phyloP scores from a whole-genome alignment of 176 grass and related monocot species.

The Saccharum officinarum region DNA sequence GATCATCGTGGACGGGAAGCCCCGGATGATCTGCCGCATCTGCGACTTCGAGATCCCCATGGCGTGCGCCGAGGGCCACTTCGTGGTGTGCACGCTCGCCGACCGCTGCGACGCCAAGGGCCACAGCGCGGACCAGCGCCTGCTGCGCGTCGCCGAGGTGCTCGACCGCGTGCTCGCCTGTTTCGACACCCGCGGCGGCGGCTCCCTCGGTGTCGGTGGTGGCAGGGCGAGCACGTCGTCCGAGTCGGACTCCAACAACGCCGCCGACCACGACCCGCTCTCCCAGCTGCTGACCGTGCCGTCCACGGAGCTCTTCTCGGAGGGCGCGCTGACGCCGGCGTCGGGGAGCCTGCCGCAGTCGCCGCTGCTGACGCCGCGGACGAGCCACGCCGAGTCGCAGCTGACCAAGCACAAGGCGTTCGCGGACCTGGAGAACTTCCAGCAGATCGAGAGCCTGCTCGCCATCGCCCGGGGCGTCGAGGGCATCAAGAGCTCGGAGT shows the following conservation, averaged over 20 bases:
- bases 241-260: neutral
- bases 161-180: slow-evolving; percentile 72
- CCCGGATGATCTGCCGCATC: slow-evolving; percentile 90
- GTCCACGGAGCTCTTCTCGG: slow-evolving; percentile 55
- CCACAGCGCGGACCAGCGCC: slow-evolving; percentile 64
- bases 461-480: slow-evolving; percentile 64
- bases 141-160: slow-evolving; percentile 67
- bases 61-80: slow-evolving; percentile 66
- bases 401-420: slow-evolving; percentile 66
- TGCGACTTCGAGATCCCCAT: slow-evolving; percentile 97
- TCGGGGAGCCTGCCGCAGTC: slow-evolving; percentile 69
- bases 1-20: slow-evolving; percentile 48
- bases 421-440: slow-evolving; percentile 79
- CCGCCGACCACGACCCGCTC: slow-evolving; percentile 4
- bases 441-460: slow-evolving; percentile 58
- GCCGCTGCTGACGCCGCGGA: slow-evolving; percentile 67
- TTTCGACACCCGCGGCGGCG: neutral
- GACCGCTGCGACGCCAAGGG: slow-evolving; percentile 92
- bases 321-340: slow-evolving; percentile 44
- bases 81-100: slow-evolving; percentile 78
- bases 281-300: slow-evolving; percentile 38
- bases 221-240: slow-evolving; percentile 3
- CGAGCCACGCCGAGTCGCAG: slow-evolving; percentile 65
- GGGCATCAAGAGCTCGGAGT: slow-evolving; percentile 57
- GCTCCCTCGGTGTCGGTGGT: too few relatives aligned